Evolutionary conservation across 2,329 filamentous ascomycete genomes (phyloP), one percentile per base, ranked within the genome.

Genomic region (Xylaria arbuscula): DNA sequence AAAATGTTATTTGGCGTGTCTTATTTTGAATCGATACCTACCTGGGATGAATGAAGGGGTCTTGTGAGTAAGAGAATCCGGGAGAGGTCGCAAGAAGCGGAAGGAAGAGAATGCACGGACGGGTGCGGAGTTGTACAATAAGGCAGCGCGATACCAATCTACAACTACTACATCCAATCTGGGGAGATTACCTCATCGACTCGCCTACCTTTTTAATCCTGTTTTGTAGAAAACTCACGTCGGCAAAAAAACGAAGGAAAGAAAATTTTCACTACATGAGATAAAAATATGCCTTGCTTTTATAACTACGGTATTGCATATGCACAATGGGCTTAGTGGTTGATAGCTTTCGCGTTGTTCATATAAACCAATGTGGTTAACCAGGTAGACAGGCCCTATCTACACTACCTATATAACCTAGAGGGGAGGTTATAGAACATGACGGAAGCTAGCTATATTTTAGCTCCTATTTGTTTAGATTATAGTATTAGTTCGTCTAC

Each of bases 401-500:
- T 62, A 19, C n/a, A 24, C 19, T 48, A 28, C 28, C 28, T 28
- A 50, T 34, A 28, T 15, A 51, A 57, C 51, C 8, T 9, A 45
- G n/a, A 19, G 22, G 55, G 38, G 59, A 32, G 24, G 42, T 62
- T 59, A 17, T 63, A 57, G 64, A 69, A n/a, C 54, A 56, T 63
- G 50, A 47, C 24, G 57, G 62, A 54, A 66, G 58, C 62, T 24
- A 66, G 58, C 40, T 45, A 15, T 65, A 55, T 63, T 57, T 6
- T 62, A 56, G 54, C 64, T 67, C n/a, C 48, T 64, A 50, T 13
- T 45, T 7, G 15, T 55, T 67, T 67, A 64, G 63, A 67, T 69
- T 69, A 69, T 67, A 60, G 64, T 68, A 68, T 54, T 70, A 70
- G 60, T 62, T 70, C 67, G 60, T 62, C 57, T 70, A 70, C 60